Conservation (phyloP, 805 yeast genomes). For the Kluyveromyces lactis region DNA sequence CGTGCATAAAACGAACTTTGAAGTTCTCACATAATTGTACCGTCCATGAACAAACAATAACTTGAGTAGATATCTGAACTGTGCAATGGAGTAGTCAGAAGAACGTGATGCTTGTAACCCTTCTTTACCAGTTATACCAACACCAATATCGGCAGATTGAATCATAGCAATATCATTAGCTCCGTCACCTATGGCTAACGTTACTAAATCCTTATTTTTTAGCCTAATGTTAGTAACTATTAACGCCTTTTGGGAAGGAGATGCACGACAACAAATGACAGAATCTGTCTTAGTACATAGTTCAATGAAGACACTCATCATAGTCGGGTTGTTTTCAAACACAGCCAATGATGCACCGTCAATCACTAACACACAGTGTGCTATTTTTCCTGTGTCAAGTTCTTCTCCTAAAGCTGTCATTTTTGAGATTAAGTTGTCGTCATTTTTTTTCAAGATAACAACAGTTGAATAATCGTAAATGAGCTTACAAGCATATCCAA, state of each 20-base stretch:
- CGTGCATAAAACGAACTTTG: conserved; percentile 86
- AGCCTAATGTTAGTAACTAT: conserved; percentile 78
- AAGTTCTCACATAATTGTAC: conserved; percentile 86
- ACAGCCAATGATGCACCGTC: conserved; percentile 82
- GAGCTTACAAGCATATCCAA: conserved; percentile 88
- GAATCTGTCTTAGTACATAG: conserved; percentile 83
- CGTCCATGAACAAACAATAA: conserved; percentile 89
- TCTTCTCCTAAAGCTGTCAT: conserved; percentile 73
- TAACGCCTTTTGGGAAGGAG: conserved; percentile 91
- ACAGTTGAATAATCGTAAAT: conserved; percentile 91
- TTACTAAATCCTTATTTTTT: conserved; percentile 61
- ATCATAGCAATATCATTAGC: conserved; percentile 99
- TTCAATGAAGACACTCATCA: conserved; percentile 71
- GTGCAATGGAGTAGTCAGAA: conserved; percentile 92
- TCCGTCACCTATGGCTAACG: conserved; percentile 97
- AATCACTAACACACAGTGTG: conserved; percentile 89
- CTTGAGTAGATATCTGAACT: conserved; percentile 77
- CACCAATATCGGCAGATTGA: conserved; percentile 95
- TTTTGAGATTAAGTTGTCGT: conserved; percentile 54
- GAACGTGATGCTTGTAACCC: conserved; percentile 96
- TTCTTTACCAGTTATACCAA: conserved; percentile 95
- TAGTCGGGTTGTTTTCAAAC: conserved; percentile 64
- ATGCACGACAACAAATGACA: conserved; percentile 91
- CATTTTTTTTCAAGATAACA: conserved; percentile 49
- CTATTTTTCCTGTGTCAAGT: conserved; percentile 63